Evolutionary conservation across 2,329 filamentous ascomycete genomes (phyloP), one percentile per base, ranked within the genome.

Genomic region (Ophiocordyceps camponoti-floridani): DNA sequence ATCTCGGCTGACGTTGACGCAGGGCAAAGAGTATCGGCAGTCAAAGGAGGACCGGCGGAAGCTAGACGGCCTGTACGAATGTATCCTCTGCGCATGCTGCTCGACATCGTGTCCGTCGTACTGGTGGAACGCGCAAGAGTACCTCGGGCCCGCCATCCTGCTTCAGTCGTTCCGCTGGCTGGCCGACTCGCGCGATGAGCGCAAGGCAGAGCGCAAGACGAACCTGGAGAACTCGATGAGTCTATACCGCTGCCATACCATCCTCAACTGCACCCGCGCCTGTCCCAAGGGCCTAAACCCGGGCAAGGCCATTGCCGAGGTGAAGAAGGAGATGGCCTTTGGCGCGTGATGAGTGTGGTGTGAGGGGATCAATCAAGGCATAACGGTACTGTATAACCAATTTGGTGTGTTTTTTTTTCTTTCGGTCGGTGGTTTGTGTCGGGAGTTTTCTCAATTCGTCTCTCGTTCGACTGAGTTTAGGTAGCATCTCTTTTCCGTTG

Each of bases 111-210:
- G 91, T 75, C 91, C 91, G n/a, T 95, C 87, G 16, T 98, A 98
- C 75, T 98, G 91, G 91, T 98, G 91, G 91, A 98, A 98, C 73
- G 80, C 82, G 55, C 88, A 96, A 69, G 88, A 96, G 67, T 98
- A 98, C 71, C 84, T 98, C 43, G 91, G 91, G 51, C 91, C 91
- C 48, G 91, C 91, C 53, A 85, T 98, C 49, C 82, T 98, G 44
- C 79, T 98, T 53, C 91, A 98, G 70, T 94, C 87, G 9, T 98
- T 96, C 79, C 80, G 89, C 61, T 98, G 91, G 91, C 74, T 98
- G 53, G 83, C 81, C 59, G 91, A 98, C 64, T 93, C 85, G 40
- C 82, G 91, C 66, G 91, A 98, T 63, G 83, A 95, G 77, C 79
- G 77, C 65, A 93, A 73, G 57, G 79, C 75, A 47, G 79, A 94